Base-by-base conservation (phyloP, 2,329 filamentous ascomycete species). In the Cercospora berteroae region DNA sequence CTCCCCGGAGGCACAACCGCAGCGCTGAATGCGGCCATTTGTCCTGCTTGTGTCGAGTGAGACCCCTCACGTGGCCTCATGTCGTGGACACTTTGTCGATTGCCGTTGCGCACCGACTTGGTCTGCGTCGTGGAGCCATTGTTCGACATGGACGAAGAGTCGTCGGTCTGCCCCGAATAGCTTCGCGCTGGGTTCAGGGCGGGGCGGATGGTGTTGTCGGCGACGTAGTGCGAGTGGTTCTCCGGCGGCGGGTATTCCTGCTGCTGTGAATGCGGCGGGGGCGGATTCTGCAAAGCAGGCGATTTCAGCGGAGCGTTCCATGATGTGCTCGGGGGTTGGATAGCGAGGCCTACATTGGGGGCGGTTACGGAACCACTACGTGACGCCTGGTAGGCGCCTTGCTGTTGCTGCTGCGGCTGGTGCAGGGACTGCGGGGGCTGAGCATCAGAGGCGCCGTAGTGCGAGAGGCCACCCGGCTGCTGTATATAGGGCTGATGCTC, bases 1-100 rank as follows among this genome's bases (percentile, higher is more conserved):
- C 81, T 79, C 68, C 76, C 76, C 74, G 79, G 76, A 69, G 81
- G 81, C 31, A 82, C 80, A 64, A 81, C 79, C 69, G 81, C 81
- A 73, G 81, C 77, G 66, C 78, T 80, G 76, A 82, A 83, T 56
- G 80, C 78, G 67, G 79, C 75, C 65, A 81, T 65, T 62, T 67
- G 70, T 59, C 62, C 70, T 57, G 55, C 70, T 57, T 66, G 68
- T 33, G 66, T 65, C 3, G 70, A 66, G 58, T 70, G 66, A 8
- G 74, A 73, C 27, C 67, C 72, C 60, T 77, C 75, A 31, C 75
- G 71, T 39, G 73, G 65, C 36, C 61, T 66, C 64, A 75, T 50
- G 20, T 75, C 75, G 62, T 78, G 76, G 27, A 78, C 70, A 64
- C 76, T 78, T 67, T 78, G 77, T 12, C 77, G 69, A 50, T 78